phyloP scores from a whole-genome alignment of 1,284 basidiomycete genomes.

The Sporisorium reilianum region DNA sequence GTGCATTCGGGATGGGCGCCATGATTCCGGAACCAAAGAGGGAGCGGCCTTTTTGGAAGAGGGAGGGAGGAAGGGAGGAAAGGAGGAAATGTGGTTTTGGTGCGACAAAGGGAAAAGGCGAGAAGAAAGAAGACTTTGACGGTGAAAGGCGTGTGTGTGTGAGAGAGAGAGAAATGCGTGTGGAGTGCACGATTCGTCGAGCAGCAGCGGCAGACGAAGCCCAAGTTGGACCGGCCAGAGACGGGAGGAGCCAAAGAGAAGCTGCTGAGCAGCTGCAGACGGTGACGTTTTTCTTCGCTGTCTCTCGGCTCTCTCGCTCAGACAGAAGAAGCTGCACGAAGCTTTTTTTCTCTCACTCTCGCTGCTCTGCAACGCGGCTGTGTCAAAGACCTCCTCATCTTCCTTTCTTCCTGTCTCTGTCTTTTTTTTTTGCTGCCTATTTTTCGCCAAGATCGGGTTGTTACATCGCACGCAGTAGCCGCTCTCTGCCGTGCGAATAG shows the following conservation, averaged over 20 bases:
- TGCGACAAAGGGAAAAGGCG: not conserved
- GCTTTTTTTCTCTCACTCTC: constrained; percentile 3
- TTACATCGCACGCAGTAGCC: not conserved
- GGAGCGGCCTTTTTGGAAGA: too few species aligned
- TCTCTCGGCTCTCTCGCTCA: too few species aligned
- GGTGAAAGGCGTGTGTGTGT: not conserved
- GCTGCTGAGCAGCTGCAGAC: constrained; percentile 1
- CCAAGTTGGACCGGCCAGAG: constrained; percentile 7
- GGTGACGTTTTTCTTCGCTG: constrained; percentile 4
- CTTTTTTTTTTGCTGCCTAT: too few species aligned
- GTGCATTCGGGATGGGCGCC: constrained; percentile 50
- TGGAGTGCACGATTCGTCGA: too few species aligned
- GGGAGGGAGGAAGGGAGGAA: not conserved
- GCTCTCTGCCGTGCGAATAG: constrained; percentile 29
- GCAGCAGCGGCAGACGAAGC: not conserved
- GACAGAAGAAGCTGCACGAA: constrained; percentile 23
- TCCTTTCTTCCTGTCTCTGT: not conserved
- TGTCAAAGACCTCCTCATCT: constrained; percentile 2
- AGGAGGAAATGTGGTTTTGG: not conserved
- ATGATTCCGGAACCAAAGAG: constrained; percentile 14
- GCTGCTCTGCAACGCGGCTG: constrained; percentile 2
- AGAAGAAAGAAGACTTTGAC: constrained; percentile 5
- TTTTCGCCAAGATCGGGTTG: not conserved
- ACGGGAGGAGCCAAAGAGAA: constrained; percentile 7
- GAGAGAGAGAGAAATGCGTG: constrained; percentile 4